These are phyloP conservation scores for Lipomyces anomalus DNA, from an alignment of 805 yeast species.

Conservation along the genomic window DNA sequence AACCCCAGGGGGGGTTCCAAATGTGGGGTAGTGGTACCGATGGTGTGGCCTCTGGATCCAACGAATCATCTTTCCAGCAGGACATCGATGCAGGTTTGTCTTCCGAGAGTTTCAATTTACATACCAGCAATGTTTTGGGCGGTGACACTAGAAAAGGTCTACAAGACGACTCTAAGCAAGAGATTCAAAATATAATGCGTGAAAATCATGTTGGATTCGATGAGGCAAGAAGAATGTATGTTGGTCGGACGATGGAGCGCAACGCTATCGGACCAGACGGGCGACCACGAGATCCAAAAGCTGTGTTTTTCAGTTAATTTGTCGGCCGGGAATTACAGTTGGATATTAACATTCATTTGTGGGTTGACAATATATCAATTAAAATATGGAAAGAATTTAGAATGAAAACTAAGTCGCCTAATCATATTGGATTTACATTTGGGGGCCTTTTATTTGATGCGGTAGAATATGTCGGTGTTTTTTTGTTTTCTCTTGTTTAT, in stretches of 20 bases:
- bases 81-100: slow-evolving; percentile 55
- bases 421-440: too few species aligned
- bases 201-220: slow-evolving; percentile 51
- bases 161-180: slow-evolving; percentile 47
- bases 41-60: not conserved
- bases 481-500: too few species aligned
- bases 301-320: slow-evolving; percentile 39
- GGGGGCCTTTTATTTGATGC: too few species aligned
- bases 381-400: too few species aligned
- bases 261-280: slow-evolving; percentile 62
- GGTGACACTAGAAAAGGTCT: slow-evolving; percentile 60
- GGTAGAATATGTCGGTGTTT: too few species aligned
- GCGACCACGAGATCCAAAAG: slow-evolving; percentile 59
- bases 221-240: slow-evolving; percentile 57
- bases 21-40: not conserved
- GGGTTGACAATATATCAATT: not conserved
- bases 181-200: slow-evolving; percentile 52
- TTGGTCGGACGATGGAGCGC: slow-evolving; percentile 41
- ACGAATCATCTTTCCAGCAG: slow-evolving; percentile 33
- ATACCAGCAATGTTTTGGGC: slow-evolving; percentile 38
- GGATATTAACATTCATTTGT: not conserved
- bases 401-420: too few species aligned
- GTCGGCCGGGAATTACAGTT: not conserved
- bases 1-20: too few species aligned
- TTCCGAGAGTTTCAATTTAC: slow-evolving; percentile 54